A percentile compares a stretch with the other conserved stretches of the same genome.
Conservation (phyloP, 2,329 filamentous ascomycete genomes). For the Sarocladium strictum region DNA sequence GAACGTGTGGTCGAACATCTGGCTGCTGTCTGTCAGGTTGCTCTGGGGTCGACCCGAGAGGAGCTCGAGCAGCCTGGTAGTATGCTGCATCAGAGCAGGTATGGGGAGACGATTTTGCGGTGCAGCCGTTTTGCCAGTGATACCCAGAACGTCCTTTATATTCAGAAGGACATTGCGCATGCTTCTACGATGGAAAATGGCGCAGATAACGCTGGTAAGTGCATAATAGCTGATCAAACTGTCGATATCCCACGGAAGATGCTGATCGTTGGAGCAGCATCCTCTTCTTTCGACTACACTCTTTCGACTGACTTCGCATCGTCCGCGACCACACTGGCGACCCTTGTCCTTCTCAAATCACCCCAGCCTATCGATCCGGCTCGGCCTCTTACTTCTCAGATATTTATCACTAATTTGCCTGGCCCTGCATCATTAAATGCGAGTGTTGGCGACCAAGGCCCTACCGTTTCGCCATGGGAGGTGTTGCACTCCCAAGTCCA, state of each 20-base stretch:
- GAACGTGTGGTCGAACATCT: constrained; percentile 66
- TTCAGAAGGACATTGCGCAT: constrained; percentile 72
- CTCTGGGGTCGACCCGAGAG: constrained; percentile 65
- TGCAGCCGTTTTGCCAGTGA: constrained; percentile 88
- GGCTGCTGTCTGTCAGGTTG: constrained; percentile 62
- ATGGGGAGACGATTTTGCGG: constrained; percentile 76
- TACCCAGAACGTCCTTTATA: constrained; percentile 80
- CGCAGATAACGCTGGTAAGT: constrained; percentile 37
- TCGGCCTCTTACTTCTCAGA: constrained; percentile 77
- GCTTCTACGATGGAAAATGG: constrained; percentile 47
- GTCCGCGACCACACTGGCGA: constrained; percentile 73
- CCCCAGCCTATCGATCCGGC: constrained; percentile 80
- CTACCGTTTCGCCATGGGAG: constrained; percentile 78
- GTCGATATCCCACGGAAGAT: background rate
- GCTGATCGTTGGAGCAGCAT: constrained; percentile 23
- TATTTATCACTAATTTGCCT: constrained; percentile 89
- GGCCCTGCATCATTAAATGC: constrained; percentile 68
- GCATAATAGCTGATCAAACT: background rate
- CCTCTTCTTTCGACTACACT: constrained; percentile 64
- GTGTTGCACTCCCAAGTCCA: constrained; percentile 88
- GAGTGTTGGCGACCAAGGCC: constrained; percentile 62
- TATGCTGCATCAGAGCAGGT: constrained; percentile 66
- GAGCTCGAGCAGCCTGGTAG: constrained; percentile 80
- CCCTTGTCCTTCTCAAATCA: constrained; percentile 84
- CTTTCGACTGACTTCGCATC: constrained; percentile 78